phyloP scores from a whole-genome alignment of 1,284 basidiomycete species.

The Heterobasidion annosum region DNA sequence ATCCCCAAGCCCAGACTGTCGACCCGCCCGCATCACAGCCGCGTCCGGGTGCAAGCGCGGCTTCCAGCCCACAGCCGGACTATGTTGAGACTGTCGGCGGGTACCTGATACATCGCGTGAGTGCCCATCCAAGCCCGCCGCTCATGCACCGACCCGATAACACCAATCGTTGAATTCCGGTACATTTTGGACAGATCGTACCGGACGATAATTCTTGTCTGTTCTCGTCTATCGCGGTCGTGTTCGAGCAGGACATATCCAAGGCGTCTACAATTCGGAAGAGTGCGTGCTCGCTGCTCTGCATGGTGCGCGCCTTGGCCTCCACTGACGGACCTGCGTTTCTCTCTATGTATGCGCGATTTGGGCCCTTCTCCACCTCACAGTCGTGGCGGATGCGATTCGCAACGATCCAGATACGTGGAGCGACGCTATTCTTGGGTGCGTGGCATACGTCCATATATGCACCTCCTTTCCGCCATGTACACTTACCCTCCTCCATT shows the following conservation, averaged over 20 bases:
- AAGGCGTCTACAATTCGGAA: constrained; percentile 59
- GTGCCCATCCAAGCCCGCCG: constrained; percentile 11
- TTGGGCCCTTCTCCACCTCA: neutral
- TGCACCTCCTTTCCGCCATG: constrained; percentile 3
- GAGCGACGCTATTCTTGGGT: constrained; percentile 82
- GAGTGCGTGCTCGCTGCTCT: constrained; percentile 30
- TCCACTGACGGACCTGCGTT: neutral
- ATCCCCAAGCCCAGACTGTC: constrained; percentile 4
- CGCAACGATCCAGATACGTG: constrained; percentile 62
- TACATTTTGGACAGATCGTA: constrained; percentile 46
- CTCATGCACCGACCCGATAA: neutral
- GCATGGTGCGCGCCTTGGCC: neutral
- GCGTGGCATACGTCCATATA: constrained; percentile 15
- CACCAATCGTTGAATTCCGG: neutral
- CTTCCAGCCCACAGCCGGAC: constrained; percentile 32
- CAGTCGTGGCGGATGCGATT: constrained; percentile 81
- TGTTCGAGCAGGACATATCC: constrained; percentile 74
- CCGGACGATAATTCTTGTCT: constrained; percentile 93
- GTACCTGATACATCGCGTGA: constrained; percentile 62
- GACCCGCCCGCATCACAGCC: constrained; percentile 1
- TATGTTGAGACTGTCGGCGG: constrained; percentile 52
- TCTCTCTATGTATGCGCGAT: neutral
- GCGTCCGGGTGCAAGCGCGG: neutral
- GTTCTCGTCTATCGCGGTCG: constrained; percentile 77
- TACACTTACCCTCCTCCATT: neutral